Conservation (phyloP, 768 basidiomycete species). For the Cystobasidium ongulense region DNA sequence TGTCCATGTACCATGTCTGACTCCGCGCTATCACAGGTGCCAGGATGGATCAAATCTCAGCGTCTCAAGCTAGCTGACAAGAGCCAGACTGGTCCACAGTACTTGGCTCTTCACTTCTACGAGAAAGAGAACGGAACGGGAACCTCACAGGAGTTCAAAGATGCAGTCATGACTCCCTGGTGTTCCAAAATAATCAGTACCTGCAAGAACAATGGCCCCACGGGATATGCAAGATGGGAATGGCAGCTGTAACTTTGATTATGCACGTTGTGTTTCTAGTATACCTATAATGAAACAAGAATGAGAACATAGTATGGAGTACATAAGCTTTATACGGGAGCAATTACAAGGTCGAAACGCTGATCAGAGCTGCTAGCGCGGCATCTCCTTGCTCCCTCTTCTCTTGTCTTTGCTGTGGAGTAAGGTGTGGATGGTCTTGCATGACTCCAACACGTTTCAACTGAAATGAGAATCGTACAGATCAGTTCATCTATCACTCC, state of each 20-base stretch:
- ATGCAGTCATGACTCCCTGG: not conserved
- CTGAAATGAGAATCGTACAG: not conserved
- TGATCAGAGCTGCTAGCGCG: not conserved
- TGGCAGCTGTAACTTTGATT: not conserved
- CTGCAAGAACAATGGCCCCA: not conserved
- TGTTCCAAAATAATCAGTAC: not conserved
- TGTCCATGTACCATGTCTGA: not conserved
- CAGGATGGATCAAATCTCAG: not conserved
- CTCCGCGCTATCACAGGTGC: not conserved
- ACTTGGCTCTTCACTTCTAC: not conserved
- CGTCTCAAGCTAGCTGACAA: not conserved
- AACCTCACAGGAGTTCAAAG: not conserved
- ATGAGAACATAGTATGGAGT: too few species aligned
- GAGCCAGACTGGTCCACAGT: not conserved
- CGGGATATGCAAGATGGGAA: not conserved
- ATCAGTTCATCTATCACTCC: not conserved
- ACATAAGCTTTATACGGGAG: not conserved
- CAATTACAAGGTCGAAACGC: not conserved
- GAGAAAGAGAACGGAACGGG: constrained; percentile 1
- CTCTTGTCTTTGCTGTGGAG: not conserved
- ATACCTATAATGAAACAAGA: too few species aligned
- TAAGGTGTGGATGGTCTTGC: constrained; percentile 3
- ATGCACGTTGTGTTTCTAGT: too few species aligned
- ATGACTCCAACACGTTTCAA: not conserved
- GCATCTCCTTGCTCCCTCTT: constrained; percentile 7